Evolutionary conservation across 768 basidiomycete species (phyloP).

Genomic region (Boletus subparvulus): DNA sequence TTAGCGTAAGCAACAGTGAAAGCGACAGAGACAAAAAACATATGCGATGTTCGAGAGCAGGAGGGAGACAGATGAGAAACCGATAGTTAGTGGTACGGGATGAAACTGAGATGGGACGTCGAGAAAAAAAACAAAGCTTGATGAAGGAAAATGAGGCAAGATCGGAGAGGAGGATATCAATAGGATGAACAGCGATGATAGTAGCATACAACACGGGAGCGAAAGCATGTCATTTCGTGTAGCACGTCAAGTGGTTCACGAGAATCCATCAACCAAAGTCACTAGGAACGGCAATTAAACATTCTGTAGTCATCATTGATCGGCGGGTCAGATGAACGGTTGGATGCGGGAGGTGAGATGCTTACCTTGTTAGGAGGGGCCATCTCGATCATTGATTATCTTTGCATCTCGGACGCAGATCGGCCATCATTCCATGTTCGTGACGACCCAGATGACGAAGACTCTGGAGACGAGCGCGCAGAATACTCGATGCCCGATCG

Average conservation of each 20-base stretch:
- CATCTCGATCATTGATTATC: conserved; percentile 5
- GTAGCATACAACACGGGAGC: background rate
- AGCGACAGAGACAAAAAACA: conserved; percentile 3
- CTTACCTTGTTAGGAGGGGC: background rate
- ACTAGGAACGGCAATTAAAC: background rate
- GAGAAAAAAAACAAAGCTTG: background rate
- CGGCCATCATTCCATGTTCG: conserved; percentile 15
- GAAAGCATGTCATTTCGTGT: background rate
- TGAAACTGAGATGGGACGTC: background rate
- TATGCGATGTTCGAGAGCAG: conserved; percentile 1
- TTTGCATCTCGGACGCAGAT: conserved; percentile 9
- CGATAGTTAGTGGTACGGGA: background rate
- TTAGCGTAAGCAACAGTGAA: background rate
- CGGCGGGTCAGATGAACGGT: background rate
- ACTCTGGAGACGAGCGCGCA: conserved; percentile 5
- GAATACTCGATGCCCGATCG: conserved; percentile 18
- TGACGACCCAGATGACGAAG: conserved; percentile 23
- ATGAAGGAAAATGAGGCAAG: background rate
- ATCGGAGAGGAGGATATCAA: background rate
- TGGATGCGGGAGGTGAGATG: background rate
- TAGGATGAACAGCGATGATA: background rate
- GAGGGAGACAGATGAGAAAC: background rate
- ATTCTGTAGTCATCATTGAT: background rate
- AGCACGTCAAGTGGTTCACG: background rate
- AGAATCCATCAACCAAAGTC: background rate